These are phyloP conservation scores for Starmerella potacharoeniae DNA, from an alignment of 805 yeast species.

Conservation along the genomic window DNA sequence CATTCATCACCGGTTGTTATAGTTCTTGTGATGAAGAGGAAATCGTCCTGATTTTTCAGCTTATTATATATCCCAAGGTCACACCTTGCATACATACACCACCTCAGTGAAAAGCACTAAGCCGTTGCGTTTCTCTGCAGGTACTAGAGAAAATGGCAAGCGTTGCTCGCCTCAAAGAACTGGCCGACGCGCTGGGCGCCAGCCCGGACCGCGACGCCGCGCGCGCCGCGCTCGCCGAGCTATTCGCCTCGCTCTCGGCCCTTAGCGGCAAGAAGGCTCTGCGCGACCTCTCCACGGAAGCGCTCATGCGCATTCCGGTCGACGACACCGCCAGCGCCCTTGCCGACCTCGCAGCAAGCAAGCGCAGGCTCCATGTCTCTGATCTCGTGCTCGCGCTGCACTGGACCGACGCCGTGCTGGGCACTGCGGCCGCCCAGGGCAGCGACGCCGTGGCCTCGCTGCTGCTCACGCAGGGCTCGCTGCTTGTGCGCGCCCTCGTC, in stretches of 20 bases:
- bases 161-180: constrained; percentile 1
- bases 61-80: neutral
- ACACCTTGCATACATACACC: neutral
- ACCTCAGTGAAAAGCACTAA: neutral
- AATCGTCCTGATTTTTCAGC: constrained; percentile 3
- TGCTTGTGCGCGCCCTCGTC: neutral
- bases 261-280: constrained; percentile 8
- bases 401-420: constrained; percentile 6
- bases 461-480: constrained; percentile 1
- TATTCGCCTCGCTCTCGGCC: constrained; percentile 2
- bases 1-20: constrained; percentile 24
- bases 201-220: neutral
- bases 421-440: neutral
- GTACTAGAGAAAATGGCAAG: neutral
- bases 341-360: neutral
- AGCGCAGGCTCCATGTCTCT: neutral
- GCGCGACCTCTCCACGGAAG: neutral
- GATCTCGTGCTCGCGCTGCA: constrained; percentile 10
- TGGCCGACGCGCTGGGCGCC: neutral
- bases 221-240: neutral
- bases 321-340: constrained; percentile 1
- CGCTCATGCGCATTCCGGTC: neutral
- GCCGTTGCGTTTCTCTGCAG: neutral
- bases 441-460: neutral
- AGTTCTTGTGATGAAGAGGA: constrained; percentile 18